These are phyloP conservation scores for Apiotrichum porosum DNA, from an alignment of 1,284 basidiomycete species.

Conservation along the genomic window DNA sequence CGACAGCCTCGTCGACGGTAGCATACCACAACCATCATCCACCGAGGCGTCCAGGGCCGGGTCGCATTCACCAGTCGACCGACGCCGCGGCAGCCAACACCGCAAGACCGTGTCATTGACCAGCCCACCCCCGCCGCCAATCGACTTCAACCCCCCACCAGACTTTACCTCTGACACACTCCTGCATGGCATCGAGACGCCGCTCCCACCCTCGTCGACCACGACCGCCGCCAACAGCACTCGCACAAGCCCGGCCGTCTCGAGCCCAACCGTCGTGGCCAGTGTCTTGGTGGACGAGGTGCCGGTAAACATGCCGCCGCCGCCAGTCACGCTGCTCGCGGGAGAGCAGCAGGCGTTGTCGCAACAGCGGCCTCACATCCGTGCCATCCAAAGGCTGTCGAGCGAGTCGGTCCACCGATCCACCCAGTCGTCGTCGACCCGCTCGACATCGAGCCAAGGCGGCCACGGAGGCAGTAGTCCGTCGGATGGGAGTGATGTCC, in stretches of 20 bases:
- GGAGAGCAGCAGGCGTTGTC: neutral
- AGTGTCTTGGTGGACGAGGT: neutral
- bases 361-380: constrained; percentile 21
- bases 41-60: neutral
- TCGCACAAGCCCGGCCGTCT: neutral
- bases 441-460: neutral
- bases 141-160: constrained; percentile 38
- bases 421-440: constrained; percentile 9
- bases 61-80: too few relatives aligned
- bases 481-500: constrained; percentile 5
- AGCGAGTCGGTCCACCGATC: constrained; percentile 22
- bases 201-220: constrained; percentile 5
- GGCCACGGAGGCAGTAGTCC: neutral
- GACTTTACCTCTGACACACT: constrained; percentile 22
- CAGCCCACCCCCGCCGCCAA: constrained; percentile 30
- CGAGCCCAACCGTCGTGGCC: too few relatives aligned
- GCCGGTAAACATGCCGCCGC: neutral
- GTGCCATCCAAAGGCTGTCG: constrained; percentile 30
- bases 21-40: neutral
- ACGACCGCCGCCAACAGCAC: neutral
- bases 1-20: neutral
- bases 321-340: too few relatives aligned
- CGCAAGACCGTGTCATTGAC: neutral
- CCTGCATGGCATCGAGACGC: constrained; percentile 16
- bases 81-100: neutral